Base-by-base conservation (phyloP, 352 stramenopile species). In the Phytopythium helicoides region DNA sequence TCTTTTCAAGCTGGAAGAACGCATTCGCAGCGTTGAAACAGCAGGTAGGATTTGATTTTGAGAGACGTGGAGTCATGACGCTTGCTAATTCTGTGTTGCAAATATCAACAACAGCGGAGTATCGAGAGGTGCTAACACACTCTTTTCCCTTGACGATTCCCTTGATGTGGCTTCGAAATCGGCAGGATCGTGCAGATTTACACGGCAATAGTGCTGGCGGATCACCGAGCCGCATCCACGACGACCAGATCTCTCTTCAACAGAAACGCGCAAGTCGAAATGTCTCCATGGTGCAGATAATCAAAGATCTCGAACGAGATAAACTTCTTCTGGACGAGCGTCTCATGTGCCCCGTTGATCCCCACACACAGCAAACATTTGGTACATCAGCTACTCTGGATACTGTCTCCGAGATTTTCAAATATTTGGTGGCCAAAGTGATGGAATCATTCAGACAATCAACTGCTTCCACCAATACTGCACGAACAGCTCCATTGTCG, bases 261-360 rank as follows among this genome's bases (percentile, higher is more conserved):
- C 69, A 81, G 38, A 67, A 66, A 1, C 76, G 74, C 11, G 72
- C 74, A 23, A 84, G 67, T 51, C 71, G 60, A 21, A 88, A 82
- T 57, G 52, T 92, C 56, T 81, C 68, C 46, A 89, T 92, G 76
- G 62, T 86, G 25, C 81, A 92, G 60, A 75, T 92, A 38, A 76
- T 89, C 23, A 89, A 89, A 19, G 81, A 92, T 34, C 61, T 92
- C n/a, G 78, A 76, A 33, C 78, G 81, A 0, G 81, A 92, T 48
- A 68, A 73, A 21, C 67, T 89, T 31, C 61, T 88, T 3, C 60
- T 92, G 25, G 78, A 89, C 52, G 63, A 74, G 11, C 65, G 65
- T 9, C 64, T 81, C 18, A 67, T 88, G 28, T 72, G 61, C 37
- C 56, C n/a, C n/a, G n/a, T n/a, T n/a, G n/a, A n/a, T n/a, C n/a